Conservation (phyloP, 2,329 filamentous ascomycete species). For the Nemania sp. region DNA sequence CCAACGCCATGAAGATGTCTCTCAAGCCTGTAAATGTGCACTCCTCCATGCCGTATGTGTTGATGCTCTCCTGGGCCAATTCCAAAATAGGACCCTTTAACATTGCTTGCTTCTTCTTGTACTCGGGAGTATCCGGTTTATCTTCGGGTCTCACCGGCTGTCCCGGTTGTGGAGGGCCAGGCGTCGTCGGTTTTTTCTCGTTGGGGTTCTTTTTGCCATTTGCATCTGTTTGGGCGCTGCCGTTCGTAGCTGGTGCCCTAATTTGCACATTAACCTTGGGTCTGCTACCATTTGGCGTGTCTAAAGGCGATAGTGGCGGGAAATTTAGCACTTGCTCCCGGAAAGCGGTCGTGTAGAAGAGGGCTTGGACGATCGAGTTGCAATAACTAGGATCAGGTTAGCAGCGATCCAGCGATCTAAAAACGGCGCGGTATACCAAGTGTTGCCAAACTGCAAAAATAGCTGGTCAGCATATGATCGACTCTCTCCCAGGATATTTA, state of each 20-base stretch:
- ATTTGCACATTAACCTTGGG: conserved; percentile 72
- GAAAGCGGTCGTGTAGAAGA: conserved; percentile 95
- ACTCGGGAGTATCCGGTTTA: conserved; percentile 93
- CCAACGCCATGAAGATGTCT: conserved; percentile 93
- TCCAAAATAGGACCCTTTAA: conserved; percentile 88
- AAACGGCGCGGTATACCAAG: conserved; percentile 74
- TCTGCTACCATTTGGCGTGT: conserved; percentile 72
- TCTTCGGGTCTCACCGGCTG: conserved; percentile 80
- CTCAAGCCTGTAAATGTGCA: conserved; percentile 94
- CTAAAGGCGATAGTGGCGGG: conserved; percentile 76
- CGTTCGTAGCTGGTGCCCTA: conserved; percentile 65
- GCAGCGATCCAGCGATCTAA: conserved; percentile 35
- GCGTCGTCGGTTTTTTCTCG: conserved; percentile 65
- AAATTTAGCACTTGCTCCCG: conserved; percentile 95
- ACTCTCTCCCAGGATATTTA: conserved; percentile 21
- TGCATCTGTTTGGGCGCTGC: conserved; percentile 58
- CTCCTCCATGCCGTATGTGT: conserved; percentile 90
- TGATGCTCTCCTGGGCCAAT: conserved; percentile 82
- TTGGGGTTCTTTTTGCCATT: conserved; percentile 65
- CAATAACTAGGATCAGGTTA: conserved; percentile 77
- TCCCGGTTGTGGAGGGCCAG: conserved; percentile 66
- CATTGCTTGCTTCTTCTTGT: conserved; percentile 97
- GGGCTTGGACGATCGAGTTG: conserved; percentile 97
- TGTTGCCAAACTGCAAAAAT: conserved; percentile 85
- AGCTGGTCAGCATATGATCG: conserved; percentile 52